Conservation (phyloP, 352 stramenopile genomes). For the Phytophthora citrophthora region DNA sequence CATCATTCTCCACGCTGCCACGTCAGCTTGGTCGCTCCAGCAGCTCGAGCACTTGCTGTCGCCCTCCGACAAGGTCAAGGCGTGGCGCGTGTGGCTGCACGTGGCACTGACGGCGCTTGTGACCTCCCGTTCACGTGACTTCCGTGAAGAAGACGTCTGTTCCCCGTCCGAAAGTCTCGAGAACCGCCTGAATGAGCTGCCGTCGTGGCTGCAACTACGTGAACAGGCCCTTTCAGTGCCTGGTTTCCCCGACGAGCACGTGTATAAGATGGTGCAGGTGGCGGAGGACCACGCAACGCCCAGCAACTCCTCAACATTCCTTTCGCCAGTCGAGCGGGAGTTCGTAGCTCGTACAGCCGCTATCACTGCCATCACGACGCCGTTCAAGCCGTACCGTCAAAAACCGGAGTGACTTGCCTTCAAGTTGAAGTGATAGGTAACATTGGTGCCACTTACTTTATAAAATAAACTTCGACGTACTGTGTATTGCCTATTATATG, state of each 20-base stretch:
- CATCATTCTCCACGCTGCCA: slow-evolving; percentile 42
- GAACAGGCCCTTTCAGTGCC: slow-evolving; percentile 36
- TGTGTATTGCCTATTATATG: no score
- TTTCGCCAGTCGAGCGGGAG: slow-evolving; percentile 45
- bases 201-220: slow-evolving; percentile 52
- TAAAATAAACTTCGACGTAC: no score
- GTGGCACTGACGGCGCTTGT: slow-evolving; percentile 39
- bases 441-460: no score
- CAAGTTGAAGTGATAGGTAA: slow-evolving; percentile 18
- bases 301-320: slow-evolving; percentile 16
- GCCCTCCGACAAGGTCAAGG: slow-evolving; percentile 23
- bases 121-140: slow-evolving; percentile 31
- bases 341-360: slow-evolving; percentile 47
- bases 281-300: slow-evolving; percentile 22
- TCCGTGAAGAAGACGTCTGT: slow-evolving; percentile 39
- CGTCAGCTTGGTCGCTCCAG: slow-evolving; percentile 45
- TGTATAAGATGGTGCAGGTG: slow-evolving; percentile 75
- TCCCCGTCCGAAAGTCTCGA: slow-evolving; percentile 7
- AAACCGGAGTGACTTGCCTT: slow-evolving; percentile 8
- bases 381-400: slow-evolving; percentile 23
- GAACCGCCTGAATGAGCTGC: slow-evolving; percentile 28
- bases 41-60: slow-evolving; percentile 47
- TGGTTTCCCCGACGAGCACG: slow-evolving; percentile 57
- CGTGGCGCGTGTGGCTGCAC: slow-evolving; percentile 48
- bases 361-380: slow-evolving; percentile 39